phyloP scores from a whole-genome alignment of 768 basidiomycete species.

The Piloderma croceum region DNA sequence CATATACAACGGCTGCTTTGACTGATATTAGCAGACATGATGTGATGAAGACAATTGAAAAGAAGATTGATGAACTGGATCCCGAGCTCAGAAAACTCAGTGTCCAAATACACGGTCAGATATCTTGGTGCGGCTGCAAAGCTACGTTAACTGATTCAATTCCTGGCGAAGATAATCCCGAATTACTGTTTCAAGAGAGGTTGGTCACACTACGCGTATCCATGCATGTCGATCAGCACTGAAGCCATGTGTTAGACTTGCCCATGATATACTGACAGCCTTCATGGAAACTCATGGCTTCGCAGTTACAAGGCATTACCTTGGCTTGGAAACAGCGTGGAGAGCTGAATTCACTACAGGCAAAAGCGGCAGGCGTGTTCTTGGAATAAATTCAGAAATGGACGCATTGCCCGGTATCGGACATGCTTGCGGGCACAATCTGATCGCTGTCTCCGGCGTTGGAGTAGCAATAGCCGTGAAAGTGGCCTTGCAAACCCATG shows the following conservation, averaged over 20 bases:
- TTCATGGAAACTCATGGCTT: conserved; percentile 70
- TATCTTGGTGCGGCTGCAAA: not conserved
- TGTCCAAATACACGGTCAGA: conserved; percentile 65
- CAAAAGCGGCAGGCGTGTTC: conserved; percentile 47
- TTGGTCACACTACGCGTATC: conserved; percentile 29
- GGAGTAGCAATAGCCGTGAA: conserved; percentile 71
- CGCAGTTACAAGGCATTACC: conserved; percentile 63
- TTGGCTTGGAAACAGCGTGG: conserved; percentile 73
- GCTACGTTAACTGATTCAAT: conserved; percentile 4
- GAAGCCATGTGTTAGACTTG: conserved; percentile 41
- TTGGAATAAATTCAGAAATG: conserved; percentile 83
- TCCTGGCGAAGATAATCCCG: conserved; percentile 49
- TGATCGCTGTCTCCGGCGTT: conserved; percentile 75
- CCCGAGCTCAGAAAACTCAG: conserved; percentile 57
- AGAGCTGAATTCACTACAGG: conserved; percentile 63
- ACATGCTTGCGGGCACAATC: conserved; percentile 76
- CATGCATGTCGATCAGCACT: no score
- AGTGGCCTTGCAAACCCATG: conserved; percentile 56
- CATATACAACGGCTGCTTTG: no score
- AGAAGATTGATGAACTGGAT: conserved; percentile 45
- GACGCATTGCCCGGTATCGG: conserved; percentile 49
- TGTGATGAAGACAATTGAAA: conserved; percentile 50
- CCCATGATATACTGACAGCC: conserved; percentile 61
- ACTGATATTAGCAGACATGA: conserved; percentile 21
- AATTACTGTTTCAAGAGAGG: conserved; percentile 62